These are phyloP conservation scores for Myochromella boudieri DNA, from an alignment of 768 basidiomycete genomes.

Conservation along the genomic window DNA sequence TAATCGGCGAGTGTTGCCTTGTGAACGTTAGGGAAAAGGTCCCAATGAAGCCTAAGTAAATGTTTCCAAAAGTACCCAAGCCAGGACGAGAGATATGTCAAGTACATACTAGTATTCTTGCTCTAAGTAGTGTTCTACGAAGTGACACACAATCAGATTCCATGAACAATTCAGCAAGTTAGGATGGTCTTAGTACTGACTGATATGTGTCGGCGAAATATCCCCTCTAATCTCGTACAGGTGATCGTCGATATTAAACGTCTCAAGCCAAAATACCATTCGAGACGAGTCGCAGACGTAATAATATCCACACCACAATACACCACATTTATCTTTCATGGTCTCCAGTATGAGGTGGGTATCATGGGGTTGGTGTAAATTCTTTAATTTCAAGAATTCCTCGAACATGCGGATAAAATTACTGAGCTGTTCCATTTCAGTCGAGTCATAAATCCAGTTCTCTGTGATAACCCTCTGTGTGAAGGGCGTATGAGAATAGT, in stretches of 20 bases:
- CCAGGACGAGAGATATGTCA: not conserved
- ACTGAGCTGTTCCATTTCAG: not conserved
- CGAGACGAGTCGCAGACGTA: conserved; percentile 6
- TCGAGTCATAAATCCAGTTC: conserved; percentile 8
- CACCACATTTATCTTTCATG: not conserved
- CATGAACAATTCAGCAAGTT: not conserved
- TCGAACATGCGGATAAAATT: conserved; percentile 2
- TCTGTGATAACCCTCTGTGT: conserved; percentile 9
- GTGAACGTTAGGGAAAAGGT: conserved; percentile 10
- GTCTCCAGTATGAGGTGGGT: conserved; percentile 5
- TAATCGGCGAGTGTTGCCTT: not conserved
- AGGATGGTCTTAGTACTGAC: not conserved
- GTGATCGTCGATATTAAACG: not conserved
- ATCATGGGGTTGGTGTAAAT: conserved; percentile 8
- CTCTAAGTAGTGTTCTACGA: conserved; percentile 10
- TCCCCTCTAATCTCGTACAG: conserved; percentile 6
- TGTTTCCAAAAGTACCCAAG: not conserved
- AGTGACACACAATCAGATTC: not conserved
- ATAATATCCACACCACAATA: conserved; percentile 12
- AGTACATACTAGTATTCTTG: conserved; percentile 12
- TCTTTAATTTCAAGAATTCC: conserved; percentile 1
- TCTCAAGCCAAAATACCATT: conserved; percentile 13
- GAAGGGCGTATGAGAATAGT: not conserved
- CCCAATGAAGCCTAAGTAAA: conserved; percentile 9
- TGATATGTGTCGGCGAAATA: conserved; percentile 3